Base-by-base conservation (phyloP, 352 stramenopile species). In the Globisporangium nunn region DNA sequence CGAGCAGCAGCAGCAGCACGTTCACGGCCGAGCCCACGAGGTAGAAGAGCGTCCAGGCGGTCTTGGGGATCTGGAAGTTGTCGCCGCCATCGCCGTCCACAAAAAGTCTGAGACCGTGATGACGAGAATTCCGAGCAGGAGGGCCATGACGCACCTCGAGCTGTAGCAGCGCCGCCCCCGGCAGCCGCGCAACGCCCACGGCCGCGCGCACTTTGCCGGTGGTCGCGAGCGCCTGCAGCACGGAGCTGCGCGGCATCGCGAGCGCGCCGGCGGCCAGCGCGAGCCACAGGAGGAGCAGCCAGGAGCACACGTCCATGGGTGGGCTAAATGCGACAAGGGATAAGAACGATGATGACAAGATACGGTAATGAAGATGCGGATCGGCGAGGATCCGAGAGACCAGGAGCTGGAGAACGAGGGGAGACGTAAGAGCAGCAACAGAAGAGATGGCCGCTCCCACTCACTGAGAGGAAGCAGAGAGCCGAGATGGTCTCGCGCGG, bases 11-110 rank as follows among this genome's bases (percentile, higher is more conserved):
- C 14, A 80, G 55, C 2, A 63, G 40, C n/a, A 51, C 48, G 56
- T 80, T 87, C 53, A 83, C 73, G 28, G 81, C 4, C 1, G 75
- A 67, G 49, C 78, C 81, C 6, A 74, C 56, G 14, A 88, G 60
- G 58, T 91, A 91, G 59, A 91, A 91, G 71, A 74, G 84, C 59
- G 74, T 88, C 77, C 75, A 91, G 33, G 64, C 72, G 41, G 71
- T 72, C 59, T 91, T 91, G 17, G 63, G 54, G 12, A 69, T 41
- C 62, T 68, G 39, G 2, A 12, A 44, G 37, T 54, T 29, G 33
- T 35, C 6, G 11, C 29, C 3, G n/a, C 10, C n/a, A 43, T 10
- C 39, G n/a, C 39, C 14, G 10, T 10, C 8, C 39, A 12, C 39
- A 44, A 40, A 23, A 23, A 23, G 23, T 23, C 23, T 31, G 33